Evolutionary conservation across 176 grass and related monocot genomes (phyloP).

Genomic region (Bromus sterilis): DNA sequence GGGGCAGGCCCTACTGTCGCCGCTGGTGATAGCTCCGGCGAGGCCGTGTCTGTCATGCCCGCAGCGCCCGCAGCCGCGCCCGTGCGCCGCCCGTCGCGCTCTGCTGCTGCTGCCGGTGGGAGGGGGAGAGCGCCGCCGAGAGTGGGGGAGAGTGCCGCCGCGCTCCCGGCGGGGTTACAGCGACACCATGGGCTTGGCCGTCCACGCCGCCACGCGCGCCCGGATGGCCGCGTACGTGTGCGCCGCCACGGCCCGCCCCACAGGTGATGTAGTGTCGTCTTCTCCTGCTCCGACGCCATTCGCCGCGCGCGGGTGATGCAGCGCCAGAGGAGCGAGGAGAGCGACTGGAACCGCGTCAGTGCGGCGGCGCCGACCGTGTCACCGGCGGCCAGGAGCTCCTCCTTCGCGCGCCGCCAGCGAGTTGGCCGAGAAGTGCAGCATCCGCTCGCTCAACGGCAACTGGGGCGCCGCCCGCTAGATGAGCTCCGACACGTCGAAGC

Average conservation of each 20-base stretch:
- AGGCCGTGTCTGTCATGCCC: too few relatives aligned
- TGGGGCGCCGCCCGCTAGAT: background rate
- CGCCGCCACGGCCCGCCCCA: constrained; percentile 28
- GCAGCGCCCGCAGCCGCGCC: too few relatives aligned
- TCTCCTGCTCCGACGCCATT: constrained; percentile 13
- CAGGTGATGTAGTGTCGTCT: background rate
- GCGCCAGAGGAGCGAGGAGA: constrained; percentile 51
- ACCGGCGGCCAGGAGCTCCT: constrained; percentile 26
- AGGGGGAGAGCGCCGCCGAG: too few relatives aligned
- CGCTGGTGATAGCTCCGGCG: too few relatives aligned
- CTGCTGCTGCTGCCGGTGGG: too few relatives aligned
- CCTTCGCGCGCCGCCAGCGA: constrained; percentile 22
- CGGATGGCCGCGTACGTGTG: constrained; percentile 45
- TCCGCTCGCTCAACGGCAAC: constrained; percentile 30
- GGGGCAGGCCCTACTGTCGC: too few relatives aligned
- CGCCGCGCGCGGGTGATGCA: constrained; percentile 42
- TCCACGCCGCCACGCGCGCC: constrained; percentile 20
- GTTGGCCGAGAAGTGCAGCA: constrained; percentile 52
- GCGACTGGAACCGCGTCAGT: constrained; percentile 53
- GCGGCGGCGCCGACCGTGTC: constrained; percentile 18
- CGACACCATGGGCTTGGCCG: constrained; percentile 14
- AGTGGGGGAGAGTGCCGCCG: too few relatives aligned
- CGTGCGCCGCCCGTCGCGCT: too few relatives aligned
- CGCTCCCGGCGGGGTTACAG: constrained; percentile 41
- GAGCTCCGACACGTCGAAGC: background rate